Conservation (phyloP, 192 early-diverging fungal genomes). For the Irineochytrium annulatum region DNA sequence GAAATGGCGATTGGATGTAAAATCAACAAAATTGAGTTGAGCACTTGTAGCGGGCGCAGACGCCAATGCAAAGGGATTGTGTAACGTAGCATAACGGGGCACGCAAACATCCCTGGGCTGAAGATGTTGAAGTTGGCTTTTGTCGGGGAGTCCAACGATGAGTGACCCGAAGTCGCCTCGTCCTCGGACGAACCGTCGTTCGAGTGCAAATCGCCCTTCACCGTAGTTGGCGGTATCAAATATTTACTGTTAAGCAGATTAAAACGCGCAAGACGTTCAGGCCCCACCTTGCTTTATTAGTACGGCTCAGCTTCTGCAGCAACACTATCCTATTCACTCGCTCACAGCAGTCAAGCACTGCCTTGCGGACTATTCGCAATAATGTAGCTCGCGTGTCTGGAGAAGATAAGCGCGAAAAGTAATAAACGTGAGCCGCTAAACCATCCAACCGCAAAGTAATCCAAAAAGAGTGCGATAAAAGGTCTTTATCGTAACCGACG, state of each 20-base stretch:
- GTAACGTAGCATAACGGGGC: conserved; percentile 58
- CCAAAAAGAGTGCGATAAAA: no score
- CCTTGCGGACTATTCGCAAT: conserved; percentile 46
- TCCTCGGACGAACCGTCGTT: conserved; percentile 54
- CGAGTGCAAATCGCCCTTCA: conserved; percentile 23
- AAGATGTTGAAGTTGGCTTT: conserved; percentile 18
- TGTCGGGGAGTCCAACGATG: conserved; percentile 18
- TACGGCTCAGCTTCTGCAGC: conserved; percentile 57
- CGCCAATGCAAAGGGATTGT: conserved; percentile 73
- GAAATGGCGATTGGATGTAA: conserved; percentile 60
- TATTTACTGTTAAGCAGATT: conserved; percentile 44
- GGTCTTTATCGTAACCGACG: no score
- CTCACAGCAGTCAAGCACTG: conserved; percentile 56
- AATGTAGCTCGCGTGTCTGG: conserved; percentile 49
- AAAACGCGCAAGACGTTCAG: background rate
- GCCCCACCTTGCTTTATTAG: conserved; percentile 57
- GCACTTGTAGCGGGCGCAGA: conserved; percentile 59
- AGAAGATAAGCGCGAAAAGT: conserved; percentile 62
- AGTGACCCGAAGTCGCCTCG: conserved; percentile 38
- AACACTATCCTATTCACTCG: conserved; percentile 64
- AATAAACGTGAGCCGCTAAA: no score
- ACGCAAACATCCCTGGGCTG: conserved; percentile 63
- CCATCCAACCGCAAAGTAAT: no score
- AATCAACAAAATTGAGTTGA: conserved; percentile 51
- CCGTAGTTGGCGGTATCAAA: conserved; percentile 37